Conservation (phyloP, 2,329 filamentous ascomycete species). For the Trichoderma guizhouense region DNA sequence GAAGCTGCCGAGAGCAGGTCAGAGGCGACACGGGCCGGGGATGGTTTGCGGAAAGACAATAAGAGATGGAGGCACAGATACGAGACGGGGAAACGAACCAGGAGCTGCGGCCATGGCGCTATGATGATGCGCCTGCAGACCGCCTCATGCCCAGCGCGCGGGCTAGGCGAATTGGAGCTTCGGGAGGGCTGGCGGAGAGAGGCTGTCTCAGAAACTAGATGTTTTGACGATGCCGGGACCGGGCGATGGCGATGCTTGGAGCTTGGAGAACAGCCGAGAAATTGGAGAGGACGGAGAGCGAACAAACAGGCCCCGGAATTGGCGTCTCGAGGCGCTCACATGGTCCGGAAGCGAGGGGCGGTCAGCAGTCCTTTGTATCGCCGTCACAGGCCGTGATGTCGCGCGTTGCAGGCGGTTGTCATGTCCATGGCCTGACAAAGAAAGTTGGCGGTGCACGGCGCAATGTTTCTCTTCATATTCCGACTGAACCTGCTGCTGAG, state of each 20-base stretch:
- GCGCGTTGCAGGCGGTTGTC: conserved; percentile 7
- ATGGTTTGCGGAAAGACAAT: neutral
- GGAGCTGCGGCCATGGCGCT: conserved; percentile 29
- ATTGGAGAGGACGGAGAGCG: neutral
- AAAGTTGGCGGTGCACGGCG: conserved; percentile 17
- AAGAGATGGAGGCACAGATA: neutral
- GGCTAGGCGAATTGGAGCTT: conserved; percentile 12
- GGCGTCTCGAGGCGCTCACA: conserved; percentile 15
- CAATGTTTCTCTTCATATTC: conserved; percentile 11
- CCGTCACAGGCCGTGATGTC: conserved; percentile 3
- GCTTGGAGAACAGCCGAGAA: neutral
- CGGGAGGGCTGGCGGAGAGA: neutral
- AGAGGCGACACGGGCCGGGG: conserved; percentile 18
- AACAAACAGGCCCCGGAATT: conserved; percentile 12
- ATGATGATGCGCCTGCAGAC: conserved; percentile 20
- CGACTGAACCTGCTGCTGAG: neutral
- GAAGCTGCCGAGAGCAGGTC: conserved; percentile 21
- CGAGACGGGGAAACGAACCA: conserved; percentile 24
- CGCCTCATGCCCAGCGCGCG: conserved; percentile 21
- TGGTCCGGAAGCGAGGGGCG: conserved; percentile 2
- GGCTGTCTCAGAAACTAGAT: neutral
- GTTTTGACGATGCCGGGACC: neutral
- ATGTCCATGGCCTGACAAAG: conserved; percentile 14
- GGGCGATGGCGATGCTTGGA: neutral
- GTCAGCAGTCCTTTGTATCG: conserved; percentile 6